Base-by-base conservation (phyloP, 257 asterid genomes). In the Gentiana dahurica region DNA sequence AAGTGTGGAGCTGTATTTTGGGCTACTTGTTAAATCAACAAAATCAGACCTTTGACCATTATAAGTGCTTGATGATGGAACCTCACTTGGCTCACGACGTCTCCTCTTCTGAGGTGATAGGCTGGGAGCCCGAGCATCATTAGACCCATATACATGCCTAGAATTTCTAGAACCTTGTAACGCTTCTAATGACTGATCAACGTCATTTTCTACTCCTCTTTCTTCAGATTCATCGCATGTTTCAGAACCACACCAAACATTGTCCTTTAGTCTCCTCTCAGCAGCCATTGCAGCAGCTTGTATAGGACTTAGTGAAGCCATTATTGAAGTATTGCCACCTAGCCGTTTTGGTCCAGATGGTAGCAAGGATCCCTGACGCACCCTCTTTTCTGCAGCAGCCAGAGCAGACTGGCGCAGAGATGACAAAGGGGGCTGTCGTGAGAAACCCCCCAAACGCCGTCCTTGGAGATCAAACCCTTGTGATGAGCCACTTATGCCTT, bases 221-320 rank as follows among this genome's bases (percentile, higher is more conserved):
- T 80, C 80, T 49, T 63, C 95, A 63, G 82, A 54, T 55, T 58
- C 59, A 61, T 83, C 87, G 53, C 46, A 78, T 43, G 68, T 75
- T 61, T 87, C 96, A 2, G 95, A 81, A 62, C 83, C 98, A 77
- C 96, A 91, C 98, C 98, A 91, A 50, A 87, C 70, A 67, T 87
- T 77, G 61, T 91, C 98, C 74, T 49, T 80, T 6, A 76, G 71
- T 76, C 98, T 87, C 80, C 96, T 85, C 76, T 87, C 98, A 12
- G 96, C 98, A 66, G 98, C 98, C 96, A 87, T 87, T 68, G 94
- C 96, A 70, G 98, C 98, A 59, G 98, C 98, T 79, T 87, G 95
- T 37, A 59, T 65, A 43, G 98, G 96, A 70, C 79, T 83, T 58
- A 91, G 92, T 33, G 90, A 78, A 65, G 49, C 68, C 92, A 74